These are phyloP conservation scores for Helminthosporium solani DNA, from an alignment of 2,329 filamentous ascomycete species.

Conservation along the genomic window DNA sequence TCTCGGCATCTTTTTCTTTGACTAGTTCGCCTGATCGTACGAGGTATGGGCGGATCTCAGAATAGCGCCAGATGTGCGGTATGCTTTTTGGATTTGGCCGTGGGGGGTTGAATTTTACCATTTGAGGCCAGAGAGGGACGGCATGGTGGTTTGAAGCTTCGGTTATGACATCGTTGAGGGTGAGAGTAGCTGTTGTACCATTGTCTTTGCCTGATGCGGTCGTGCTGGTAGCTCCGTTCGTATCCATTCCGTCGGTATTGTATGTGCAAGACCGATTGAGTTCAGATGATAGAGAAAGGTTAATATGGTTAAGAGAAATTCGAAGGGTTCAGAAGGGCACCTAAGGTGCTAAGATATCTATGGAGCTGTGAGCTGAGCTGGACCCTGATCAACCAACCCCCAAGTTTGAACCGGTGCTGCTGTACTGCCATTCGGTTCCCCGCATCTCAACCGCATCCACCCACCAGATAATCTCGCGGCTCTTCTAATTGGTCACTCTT, in stretches of 20 bases:
- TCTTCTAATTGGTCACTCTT: neutral
- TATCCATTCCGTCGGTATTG: neutral
- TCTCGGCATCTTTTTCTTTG: conserved; percentile 42
- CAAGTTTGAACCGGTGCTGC: too few relatives aligned
- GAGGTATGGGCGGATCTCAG: conserved; percentile 38
- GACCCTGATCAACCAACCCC: too few relatives aligned
- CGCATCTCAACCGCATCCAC: neutral
- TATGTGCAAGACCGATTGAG: neutral
- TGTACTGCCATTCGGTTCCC: conserved; percentile 1
- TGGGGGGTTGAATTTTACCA: conserved; percentile 51
- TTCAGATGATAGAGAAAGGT: too few relatives aligned
- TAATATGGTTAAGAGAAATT: too few relatives aligned
- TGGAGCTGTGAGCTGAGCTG: too few relatives aligned
- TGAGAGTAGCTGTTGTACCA: too few relatives aligned
- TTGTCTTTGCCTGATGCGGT: too few relatives aligned
- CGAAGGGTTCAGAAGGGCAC: too few relatives aligned
- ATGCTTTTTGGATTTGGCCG: conserved; percentile 47
- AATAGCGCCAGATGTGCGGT: conserved; percentile 44
- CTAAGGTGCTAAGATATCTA: too few relatives aligned
- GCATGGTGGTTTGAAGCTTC: conserved; percentile 16
- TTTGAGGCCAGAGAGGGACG: conserved; percentile 52
- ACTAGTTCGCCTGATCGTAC: conserved; percentile 41
- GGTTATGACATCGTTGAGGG: conserved; percentile 16
- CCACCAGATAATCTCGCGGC: neutral
- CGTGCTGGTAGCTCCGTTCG: neutral